Base-by-base conservation (phyloP, 345 rosid species). In the Rhodamnia rubescens region DNA sequence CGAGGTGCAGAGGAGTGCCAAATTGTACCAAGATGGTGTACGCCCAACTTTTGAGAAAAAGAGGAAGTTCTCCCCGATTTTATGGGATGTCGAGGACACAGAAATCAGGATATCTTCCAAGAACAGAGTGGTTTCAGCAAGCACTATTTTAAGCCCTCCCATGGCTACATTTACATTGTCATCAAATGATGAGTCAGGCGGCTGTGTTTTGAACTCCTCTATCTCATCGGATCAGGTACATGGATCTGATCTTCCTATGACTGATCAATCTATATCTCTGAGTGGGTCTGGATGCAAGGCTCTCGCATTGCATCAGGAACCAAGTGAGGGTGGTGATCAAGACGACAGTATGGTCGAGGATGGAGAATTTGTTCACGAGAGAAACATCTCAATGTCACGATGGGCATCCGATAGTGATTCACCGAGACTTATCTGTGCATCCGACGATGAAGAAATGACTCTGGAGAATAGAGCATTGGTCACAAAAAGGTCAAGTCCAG, bases 381-480 rank as follows among this genome's bases (percentile, higher is more conserved):
- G 90, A 22, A 90, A 83, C 88, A 78, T 93, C 81, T 90, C 90
- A 53, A 88, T 84, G 85, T 97, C 96, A 6, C 90, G 95, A 18
- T 95, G 99, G 99, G 97, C 90, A 44, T 91, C 93, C 14, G 92
- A 88, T 44, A 74, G 85, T n/a, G 86, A 89, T 86, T 86, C 90
- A 53, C 91, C 91, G 0, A 86, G 85, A 40, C 89, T 84, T 74
- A 75, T 51, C 49, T 52, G 80, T 50, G 12, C 85, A 32, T 86
- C 84, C 40, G 89, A 87, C 83, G 86, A 84, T 54, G 91, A 88
- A 69, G 90, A 83, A 82, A 61, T 61, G 47, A 8, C 20, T 8
- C 26, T 69, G 47, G 24, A 32, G 11, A 69, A 69, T 69, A 69
- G 78, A 36, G 3, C 78, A 36, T 18, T 36, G 78, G 47, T 69